phyloP scores from a whole-genome alignment of 2,329 filamentous ascomycete species.

The Drechslera avenae region DNA sequence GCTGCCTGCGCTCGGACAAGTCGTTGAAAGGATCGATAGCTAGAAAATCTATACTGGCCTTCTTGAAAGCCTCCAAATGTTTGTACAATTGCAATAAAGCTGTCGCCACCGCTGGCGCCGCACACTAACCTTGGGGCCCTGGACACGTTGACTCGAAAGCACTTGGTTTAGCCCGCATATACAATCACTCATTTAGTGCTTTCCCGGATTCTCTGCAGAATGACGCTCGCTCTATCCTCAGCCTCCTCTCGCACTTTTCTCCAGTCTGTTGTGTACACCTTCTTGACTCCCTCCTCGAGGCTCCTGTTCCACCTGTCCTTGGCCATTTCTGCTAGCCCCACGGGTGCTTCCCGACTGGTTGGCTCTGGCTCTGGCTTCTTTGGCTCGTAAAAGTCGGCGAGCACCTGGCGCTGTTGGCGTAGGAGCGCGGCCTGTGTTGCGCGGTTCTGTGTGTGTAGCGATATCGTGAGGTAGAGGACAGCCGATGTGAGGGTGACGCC shows the following conservation, averaged over 20 bases:
- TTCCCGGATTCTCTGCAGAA: constrained; percentile 44
- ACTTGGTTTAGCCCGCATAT: not conserved
- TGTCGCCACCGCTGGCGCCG: constrained; percentile 21
- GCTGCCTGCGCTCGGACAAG: not conserved
- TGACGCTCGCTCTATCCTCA: constrained; percentile 48
- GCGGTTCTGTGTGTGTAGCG: constrained; percentile 55
- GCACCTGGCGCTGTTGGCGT: constrained; percentile 52
- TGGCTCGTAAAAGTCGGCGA: constrained; percentile 53
- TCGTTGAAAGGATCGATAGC: not conserved
- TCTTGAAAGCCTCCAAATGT: constrained; percentile 2
- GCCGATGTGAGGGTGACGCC: constrained; percentile 58
- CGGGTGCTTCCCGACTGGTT: constrained; percentile 45
- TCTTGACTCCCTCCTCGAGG: constrained; percentile 51
- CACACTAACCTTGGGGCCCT: constrained; percentile 1
- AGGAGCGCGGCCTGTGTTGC: constrained; percentile 53
- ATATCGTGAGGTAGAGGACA: constrained; percentile 47
- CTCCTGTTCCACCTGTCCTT: constrained; percentile 58
- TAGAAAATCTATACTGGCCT: constrained; percentile 9
- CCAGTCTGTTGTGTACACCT: constrained; percentile 55
- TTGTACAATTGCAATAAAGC: constrained; percentile 23
- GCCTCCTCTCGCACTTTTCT: constrained; percentile 47
- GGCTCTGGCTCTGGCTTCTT: constrained; percentile 48
- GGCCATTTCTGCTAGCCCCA: constrained; percentile 53
- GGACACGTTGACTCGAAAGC: not conserved
- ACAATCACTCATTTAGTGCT: constrained; percentile 28